Conservation (phyloP, 805 yeast genomes). For the Torulaspora franciscae region DNA sequence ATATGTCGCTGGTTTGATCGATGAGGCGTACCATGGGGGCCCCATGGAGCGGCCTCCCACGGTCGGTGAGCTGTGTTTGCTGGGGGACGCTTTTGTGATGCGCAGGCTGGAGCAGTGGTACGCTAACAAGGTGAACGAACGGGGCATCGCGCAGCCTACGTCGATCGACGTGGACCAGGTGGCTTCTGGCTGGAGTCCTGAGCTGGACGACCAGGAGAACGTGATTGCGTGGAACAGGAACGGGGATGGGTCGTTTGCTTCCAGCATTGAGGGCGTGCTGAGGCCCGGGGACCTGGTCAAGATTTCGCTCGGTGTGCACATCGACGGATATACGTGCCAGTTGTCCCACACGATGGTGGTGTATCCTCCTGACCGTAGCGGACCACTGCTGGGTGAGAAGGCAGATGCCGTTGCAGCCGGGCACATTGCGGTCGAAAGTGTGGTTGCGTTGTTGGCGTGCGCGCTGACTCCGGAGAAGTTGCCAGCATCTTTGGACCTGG, state of each 20-base stretch:
- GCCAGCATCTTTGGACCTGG: constrained; percentile 46
- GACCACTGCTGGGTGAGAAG: constrained; percentile 80
- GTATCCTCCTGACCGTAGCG: constrained; percentile 58
- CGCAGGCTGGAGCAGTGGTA: constrained; percentile 56
- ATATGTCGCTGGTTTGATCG: constrained; percentile 61
- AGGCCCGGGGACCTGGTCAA: constrained; percentile 81
- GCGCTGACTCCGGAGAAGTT: constrained; percentile 71
- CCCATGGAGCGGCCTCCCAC: constrained; percentile 42
- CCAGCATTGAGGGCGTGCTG: constrained; percentile 29
- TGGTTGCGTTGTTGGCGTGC: constrained; percentile 69
- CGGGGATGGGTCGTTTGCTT: constrained; percentile 19
- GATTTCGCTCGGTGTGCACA: constrained; percentile 79
- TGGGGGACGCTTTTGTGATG: constrained; percentile 72
- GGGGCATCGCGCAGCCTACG: constrained; percentile 91
- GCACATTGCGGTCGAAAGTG: constrained; percentile 83
- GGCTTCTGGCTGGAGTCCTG: constrained; percentile 80
- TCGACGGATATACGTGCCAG: constrained; percentile 91
- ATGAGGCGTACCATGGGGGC: constrained; percentile 60
- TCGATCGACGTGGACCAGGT: constrained; percentile 79
- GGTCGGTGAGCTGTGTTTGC: constrained; percentile 67
- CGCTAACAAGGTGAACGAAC: constrained; percentile 65
- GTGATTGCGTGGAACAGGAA: constrained; percentile 31
- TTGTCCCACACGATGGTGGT: constrained; percentile 83
- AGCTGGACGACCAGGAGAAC: constrained; percentile 54
- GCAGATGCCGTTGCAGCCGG: constrained; percentile 91